A percentile compares a stretch with the other conserved stretches of the same genome.
Evolutionary conservation across 1,284 basidiomycete species (phyloP).

Genomic region (Cerioporus squamosus): DNA sequence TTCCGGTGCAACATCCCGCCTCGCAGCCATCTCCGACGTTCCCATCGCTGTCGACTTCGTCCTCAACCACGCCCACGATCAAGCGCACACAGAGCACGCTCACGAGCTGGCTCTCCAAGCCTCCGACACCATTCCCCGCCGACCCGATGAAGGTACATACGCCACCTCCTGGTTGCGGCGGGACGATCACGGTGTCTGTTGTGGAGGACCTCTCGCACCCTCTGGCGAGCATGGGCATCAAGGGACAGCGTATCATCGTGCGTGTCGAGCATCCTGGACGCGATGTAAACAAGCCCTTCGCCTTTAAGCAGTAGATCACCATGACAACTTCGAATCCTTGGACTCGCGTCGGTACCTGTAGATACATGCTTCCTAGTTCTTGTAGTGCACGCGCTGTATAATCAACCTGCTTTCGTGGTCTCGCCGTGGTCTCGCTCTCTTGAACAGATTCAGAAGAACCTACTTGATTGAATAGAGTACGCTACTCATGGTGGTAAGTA

Average conservation of each 20-base stretch:
- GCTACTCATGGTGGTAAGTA: too few relatives aligned
- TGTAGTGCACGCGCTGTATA: too few relatives aligned
- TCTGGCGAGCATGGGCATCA: constrained; percentile 16
- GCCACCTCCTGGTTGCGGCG: constrained; percentile 20
- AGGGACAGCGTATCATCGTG: constrained; percentile 23
- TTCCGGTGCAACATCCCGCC: neutral
- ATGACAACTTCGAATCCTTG: too few relatives aligned
- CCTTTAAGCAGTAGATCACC: too few relatives aligned
- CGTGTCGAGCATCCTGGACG: constrained; percentile 19
- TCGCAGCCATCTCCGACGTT: neutral
- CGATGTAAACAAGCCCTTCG: neutral
- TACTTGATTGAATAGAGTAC: too few relatives aligned
- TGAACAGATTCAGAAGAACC: too few relatives aligned
- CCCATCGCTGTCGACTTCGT: neutral
- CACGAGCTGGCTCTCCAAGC: constrained; percentile 19
- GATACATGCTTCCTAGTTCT: too few relatives aligned
- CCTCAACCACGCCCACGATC: neutral
- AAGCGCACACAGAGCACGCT: constrained; percentile 25
- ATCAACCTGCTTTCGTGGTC: too few relatives aligned
- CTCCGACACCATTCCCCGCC: neutral
- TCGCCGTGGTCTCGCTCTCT: too few relatives aligned
- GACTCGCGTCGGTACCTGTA: too few relatives aligned
- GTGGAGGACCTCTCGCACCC: constrained; percentile 26
- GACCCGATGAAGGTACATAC: neutral
- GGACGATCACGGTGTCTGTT: constrained; percentile 21